Evolutionary conservation across 768 basidiomycete species (phyloP), one percentile per base, ranked within the genome.

Genomic region (Calocybe gangraenosa): DNA sequence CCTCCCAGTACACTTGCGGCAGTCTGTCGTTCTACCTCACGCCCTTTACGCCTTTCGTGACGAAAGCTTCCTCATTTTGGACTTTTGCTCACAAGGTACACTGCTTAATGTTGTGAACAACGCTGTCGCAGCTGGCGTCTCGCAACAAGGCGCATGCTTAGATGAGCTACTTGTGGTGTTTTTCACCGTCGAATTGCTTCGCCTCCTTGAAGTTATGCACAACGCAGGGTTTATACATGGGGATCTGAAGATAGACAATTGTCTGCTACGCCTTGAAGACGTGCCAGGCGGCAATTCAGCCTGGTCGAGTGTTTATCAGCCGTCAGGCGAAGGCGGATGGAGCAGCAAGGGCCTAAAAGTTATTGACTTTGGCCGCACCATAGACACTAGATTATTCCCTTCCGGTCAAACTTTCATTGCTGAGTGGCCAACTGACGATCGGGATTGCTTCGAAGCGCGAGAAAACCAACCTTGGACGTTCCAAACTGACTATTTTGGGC

Each of bases 191-290:
- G 96, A 98, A 63, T 78, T 98, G 5, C 65, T 97, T 31, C 83
- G 84, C 20, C 66, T 88, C 8, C 65, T 97, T 34, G 92, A 94
- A 58, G 82, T 75, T 14, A 78, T 97, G 61, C 96, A 98, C 62
- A 46, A 59, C 13, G 69, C 75, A 0, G 90, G 92, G 9, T 90
- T 98, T 68, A 89, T 99, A 54, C 96, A 99, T 58, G 95, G 96
- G 23, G 96, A 99, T 67, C 76, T 99, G 51, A 99, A 99, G 72
- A 96, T 98, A 63, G 96, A 99, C 68, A 99, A 99, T 67, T 96
- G 94, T 61, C 76, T 99, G n/a, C 71, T 98, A 7, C 82, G 96
- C 3, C 75, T 99, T 36, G 87, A 92, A 51, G 87, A 90, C 41
- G 82, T 87, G 3, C 83, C 84, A 1, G 83, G 82, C 2, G 82